Evolutionary conservation across 2,329 filamentous ascomycete species (phyloP).

Genomic region (Pleochaeta shiraiana): DNA sequence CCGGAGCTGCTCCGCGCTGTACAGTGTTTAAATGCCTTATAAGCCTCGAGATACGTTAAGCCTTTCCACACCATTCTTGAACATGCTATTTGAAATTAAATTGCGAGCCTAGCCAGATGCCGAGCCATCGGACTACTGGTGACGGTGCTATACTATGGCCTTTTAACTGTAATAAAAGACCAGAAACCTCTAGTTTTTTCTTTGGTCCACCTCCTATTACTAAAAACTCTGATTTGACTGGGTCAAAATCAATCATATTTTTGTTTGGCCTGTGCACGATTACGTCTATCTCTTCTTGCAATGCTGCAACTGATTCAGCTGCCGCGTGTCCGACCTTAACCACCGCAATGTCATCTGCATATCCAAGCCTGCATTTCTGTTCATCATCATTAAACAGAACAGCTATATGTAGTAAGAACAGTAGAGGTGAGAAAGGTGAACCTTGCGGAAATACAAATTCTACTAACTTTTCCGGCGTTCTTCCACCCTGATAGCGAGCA

Average conservation of each 20-base stretch:
- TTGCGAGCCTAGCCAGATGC: not conserved
- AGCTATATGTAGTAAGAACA: not conserved
- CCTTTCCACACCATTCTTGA: not conserved
- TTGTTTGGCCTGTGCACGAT: not conserved
- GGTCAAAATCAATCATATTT: not conserved
- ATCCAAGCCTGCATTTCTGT: not conserved
- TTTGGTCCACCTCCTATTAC: not conserved
- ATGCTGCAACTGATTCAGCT: not conserved
- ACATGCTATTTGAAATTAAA: not conserved
- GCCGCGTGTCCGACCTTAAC: not conserved
- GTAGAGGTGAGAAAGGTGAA: not conserved
- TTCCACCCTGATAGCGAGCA: not conserved
- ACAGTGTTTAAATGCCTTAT: not conserved
- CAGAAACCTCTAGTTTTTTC: not conserved
- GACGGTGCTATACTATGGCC: not conserved
- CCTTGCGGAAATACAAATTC: not conserved
- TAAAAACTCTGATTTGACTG: not conserved
- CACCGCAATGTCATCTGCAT: not conserved
- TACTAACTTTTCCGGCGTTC: not conserved
- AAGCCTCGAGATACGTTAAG: not conserved
- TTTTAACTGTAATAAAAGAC: not conserved
- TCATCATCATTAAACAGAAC: not conserved
- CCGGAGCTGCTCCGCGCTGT: not conserved
- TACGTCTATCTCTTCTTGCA: not conserved
- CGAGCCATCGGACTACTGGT: not conserved